Evolutionary conservation across 495 filamentous ascomycete species (phyloP).

Genomic region (Jackrogersella minutella): DNA sequence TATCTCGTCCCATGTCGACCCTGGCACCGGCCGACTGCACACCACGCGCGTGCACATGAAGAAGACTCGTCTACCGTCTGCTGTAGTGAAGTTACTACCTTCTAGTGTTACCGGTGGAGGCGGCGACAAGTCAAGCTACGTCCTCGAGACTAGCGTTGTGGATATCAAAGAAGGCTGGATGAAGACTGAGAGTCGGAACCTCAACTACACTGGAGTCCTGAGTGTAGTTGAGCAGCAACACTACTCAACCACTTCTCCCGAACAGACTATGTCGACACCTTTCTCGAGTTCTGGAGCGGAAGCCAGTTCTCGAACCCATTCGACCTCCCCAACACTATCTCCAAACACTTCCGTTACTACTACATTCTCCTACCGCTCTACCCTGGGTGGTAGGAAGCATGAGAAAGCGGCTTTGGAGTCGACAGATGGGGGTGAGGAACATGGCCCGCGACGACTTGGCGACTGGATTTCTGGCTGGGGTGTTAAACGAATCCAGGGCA

Average conservation of each 20-base stretch:
- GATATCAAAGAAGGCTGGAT: constrained; percentile 91
- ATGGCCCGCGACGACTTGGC: constrained; percentile 40
- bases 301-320: constrained; percentile 2
- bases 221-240: constrained; percentile 89
- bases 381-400: constrained; percentile 76
- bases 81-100: constrained; percentile 82
- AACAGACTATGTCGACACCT: constrained; percentile 11
- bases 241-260: constrained; percentile 64
- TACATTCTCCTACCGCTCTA: constrained; percentile 83
- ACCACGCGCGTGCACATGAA: constrained; percentile 94
- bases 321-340: constrained; percentile 28
- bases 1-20: constrained; percentile 85
- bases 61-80: constrained; percentile 85
- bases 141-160: constrained; percentile 89
- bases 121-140: constrained; percentile 80
- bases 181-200: constrained; percentile 81
- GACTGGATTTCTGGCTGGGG: constrained; percentile 66
- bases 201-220: constrained; percentile 91
- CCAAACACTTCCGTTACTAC: constrained; percentile 81
- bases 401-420: constrained; percentile 51
- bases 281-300: too few species aligned
- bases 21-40: constrained; percentile 77
- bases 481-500: constrained; percentile 80
- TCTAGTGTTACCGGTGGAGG: constrained; percentile 72
- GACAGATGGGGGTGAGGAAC: constrained; percentile 29